These are phyloP conservation scores for Cladosporium halotolerans DNA, from an alignment of 2,329 filamentous ascomycete genomes.

Conservation along the genomic window DNA sequence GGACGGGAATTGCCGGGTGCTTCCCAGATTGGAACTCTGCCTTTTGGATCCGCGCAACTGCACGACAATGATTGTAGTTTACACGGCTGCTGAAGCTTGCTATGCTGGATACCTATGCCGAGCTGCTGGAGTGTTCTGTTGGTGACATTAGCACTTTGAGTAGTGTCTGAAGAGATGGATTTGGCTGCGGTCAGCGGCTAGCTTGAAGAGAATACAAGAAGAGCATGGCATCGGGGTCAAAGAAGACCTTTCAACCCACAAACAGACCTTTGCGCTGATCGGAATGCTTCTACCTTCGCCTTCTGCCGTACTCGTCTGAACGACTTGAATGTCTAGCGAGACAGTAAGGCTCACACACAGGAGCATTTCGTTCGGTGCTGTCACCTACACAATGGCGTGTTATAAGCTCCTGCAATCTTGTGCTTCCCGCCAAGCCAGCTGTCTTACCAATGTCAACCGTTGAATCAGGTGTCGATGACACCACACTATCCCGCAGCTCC, in stretches of 20 bases:
- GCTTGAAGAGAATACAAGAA: slow-evolving; percentile 23
- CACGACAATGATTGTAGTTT: slow-evolving; percentile 12
- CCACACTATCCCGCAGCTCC: neutral
- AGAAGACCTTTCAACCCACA: slow-evolving; percentile 33
- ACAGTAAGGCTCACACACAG: slow-evolving; percentile 40
- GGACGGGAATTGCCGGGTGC: slow-evolving; percentile 46
- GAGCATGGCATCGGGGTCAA: slow-evolving; percentile 28
- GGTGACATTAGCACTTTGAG: slow-evolving; percentile 27
- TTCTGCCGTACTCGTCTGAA: slow-evolving; percentile 52
- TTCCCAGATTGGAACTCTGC: slow-evolving; percentile 38
- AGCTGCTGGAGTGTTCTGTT: slow-evolving; percentile 19
- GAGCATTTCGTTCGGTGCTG: slow-evolving; percentile 32
- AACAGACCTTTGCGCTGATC: slow-evolving; percentile 35
- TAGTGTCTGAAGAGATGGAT: slow-evolving; percentile 22
- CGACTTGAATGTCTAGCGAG: slow-evolving; percentile 49
- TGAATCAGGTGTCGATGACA: slow-evolving; percentile 1
- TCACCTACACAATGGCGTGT: slow-evolving; percentile 20
- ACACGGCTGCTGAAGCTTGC: slow-evolving; percentile 21
- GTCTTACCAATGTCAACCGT: slow-evolving; percentile 5
- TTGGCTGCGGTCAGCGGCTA: slow-evolving; percentile 11
- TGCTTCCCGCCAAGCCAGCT: slow-evolving; percentile 15
- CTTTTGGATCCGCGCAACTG: slow-evolving; percentile 44
- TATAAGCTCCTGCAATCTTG: slow-evolving; percentile 26
- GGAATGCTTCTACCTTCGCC: slow-evolving; percentile 26
- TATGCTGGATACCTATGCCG: slow-evolving; percentile 31